Conservation (phyloP, 202 grass and related monocot genomes). For the Musa balbisiana region DNA sequence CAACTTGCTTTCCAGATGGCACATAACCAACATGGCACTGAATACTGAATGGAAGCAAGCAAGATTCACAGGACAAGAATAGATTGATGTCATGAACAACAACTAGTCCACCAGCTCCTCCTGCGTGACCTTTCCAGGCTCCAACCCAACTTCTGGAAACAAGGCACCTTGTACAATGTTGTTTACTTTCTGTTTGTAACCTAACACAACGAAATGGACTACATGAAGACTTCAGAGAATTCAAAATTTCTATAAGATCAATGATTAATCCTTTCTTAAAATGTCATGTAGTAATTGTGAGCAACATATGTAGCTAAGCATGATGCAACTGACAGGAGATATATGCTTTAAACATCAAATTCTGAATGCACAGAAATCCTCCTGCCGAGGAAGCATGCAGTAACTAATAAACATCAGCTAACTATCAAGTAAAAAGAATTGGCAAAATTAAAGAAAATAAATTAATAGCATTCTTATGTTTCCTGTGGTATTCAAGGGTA, state of each 20-base stretch:
- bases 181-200: conserved; percentile 67
- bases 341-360: too few relatives aligned
- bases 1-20: conserved; percentile 59
- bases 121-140: conserved; percentile 58
- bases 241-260: neutral
- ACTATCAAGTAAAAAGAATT: too few relatives aligned
- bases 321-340: neutral
- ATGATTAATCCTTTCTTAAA: neutral
- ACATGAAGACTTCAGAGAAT: neutral
- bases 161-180: conserved; percentile 87
- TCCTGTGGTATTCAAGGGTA: neutral
- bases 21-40: conserved; percentile 89
- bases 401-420: too few relatives aligned
- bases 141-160: conserved; percentile 79
- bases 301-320: neutral
- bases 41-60: conserved; percentile 84
- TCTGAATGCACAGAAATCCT: too few relatives aligned
- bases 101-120: conserved; percentile 66
- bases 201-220: conserved; percentile 33
- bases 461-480: neutral
- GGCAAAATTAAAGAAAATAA: too few relatives aligned
- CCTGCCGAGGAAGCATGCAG: too few relatives aligned
- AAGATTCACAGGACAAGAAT: conserved; percentile 86
- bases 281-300: neutral
- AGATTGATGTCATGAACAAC: conserved; percentile 76